Evolutionary conservation across 164 flowering plant species (phyloP), one percentile per base, ranked within the genome.

Genomic region (Liriodendron chinense): DNA sequence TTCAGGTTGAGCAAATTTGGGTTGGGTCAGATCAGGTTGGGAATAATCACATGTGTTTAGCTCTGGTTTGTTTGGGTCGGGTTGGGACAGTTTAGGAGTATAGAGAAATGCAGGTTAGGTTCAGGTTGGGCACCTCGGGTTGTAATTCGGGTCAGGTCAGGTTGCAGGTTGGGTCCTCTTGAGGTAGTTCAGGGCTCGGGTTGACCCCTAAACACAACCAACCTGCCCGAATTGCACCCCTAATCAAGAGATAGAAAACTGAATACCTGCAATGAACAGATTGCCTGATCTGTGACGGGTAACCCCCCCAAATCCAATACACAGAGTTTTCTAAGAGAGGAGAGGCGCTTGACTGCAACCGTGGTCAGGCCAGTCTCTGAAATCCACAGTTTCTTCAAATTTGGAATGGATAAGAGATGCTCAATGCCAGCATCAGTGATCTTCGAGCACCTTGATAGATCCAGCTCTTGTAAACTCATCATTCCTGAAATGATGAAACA

Each of bases 231-330:
- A 34, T 34, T 34, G 43, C 43, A 34, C 3, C 43, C 7, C 3
- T 20, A 59, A 59, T 25, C 4, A 72, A 22, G 57, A 69, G 53
- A 57, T 18, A 10, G 8, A 62, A 81, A 3, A 13, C 9, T 13
- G 9, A 68, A 16, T 74, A 94, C 99, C 97, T 88, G 89, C 53
- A 96, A 89, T 71, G 93, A 84, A 68, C 74, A 53, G 23, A 96
- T 73, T 10, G 88, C 87, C 48, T 14, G 26, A 84, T 96, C 97
- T 72, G 92, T 90, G 65, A 91, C 92, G 72, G 92, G 95, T 64
- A 96, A 82, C 64, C 98, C 99, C 76, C 99, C 99, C 84, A 96
- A 82, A 82, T 93, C 97, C 83, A 96, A 84, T 47, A 82, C 47
- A 59, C 82, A 82, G 76, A 96, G 78, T 57, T 86, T 82, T 53